Conservation (phyloP, 2,329 filamentous ascomycete species). For the Calonectria ilicicola region DNA sequence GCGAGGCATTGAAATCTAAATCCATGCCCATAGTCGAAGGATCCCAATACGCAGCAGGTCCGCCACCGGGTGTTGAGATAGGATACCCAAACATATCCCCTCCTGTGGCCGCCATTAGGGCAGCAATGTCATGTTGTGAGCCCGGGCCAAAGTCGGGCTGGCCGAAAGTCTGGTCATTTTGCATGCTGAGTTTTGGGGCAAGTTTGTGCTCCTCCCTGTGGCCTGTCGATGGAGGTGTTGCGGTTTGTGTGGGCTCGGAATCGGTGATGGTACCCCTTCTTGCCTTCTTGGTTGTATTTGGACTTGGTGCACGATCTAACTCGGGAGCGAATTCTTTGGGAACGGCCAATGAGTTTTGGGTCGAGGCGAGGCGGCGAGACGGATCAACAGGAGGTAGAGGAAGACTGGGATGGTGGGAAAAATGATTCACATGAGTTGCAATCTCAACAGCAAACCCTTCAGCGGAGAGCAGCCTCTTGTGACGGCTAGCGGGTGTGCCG, state of each 20-base stretch:
- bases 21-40: constrained; percentile 69
- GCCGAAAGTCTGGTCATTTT: constrained; percentile 67
- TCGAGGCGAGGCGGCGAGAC: constrained; percentile 68
- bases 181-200: constrained; percentile 67
- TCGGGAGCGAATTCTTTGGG: constrained; percentile 46
- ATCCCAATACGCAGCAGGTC: constrained; percentile 69
- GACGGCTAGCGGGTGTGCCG: constrained; percentile 51
- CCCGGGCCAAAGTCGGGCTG: constrained; percentile 63
- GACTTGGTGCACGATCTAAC: constrained; percentile 43
- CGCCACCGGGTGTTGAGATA: constrained; percentile 67
- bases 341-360: constrained; percentile 59
- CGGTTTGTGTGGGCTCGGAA: constrained; percentile 59
- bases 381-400: constrained; percentile 71
- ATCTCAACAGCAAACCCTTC: constrained; percentile 63
- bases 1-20: constrained; percentile 65
- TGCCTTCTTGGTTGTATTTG: constrained; percentile 56
- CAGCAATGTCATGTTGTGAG: constrained; percentile 61
- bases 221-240: constrained; percentile 70
- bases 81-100: constrained; percentile 71
- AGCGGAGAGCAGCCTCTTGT: constrained; percentile 65
- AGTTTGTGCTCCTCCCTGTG: constrained; percentile 68
- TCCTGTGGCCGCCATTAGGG: constrained; percentile 58
- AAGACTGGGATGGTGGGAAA: constrained; percentile 64
- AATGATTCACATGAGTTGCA: constrained; percentile 72
- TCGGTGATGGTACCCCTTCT: constrained; percentile 57